Conservation (phyloP, 176 grass and related monocot genomes). For the Pontederia paniculata region DNA sequence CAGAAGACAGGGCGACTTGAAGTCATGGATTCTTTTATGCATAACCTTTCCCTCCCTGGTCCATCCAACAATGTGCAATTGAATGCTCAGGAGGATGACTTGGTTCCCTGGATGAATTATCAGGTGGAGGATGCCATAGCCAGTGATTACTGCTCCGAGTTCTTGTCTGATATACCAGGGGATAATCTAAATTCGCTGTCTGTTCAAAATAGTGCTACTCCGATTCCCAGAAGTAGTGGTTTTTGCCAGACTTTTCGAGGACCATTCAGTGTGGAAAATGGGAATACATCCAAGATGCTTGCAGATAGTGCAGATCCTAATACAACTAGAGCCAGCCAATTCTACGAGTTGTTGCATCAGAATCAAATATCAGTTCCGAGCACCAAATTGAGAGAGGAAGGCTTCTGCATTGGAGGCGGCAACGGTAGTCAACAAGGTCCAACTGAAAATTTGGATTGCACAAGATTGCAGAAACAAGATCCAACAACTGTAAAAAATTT, state of each 20-base stretch:
- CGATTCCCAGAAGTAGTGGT: neutral
- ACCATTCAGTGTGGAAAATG: neutral
- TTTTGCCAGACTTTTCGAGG: neutral
- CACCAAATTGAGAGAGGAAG: neutral
- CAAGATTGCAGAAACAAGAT: neutral
- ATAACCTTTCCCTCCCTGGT: neutral
- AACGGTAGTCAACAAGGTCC: neutral
- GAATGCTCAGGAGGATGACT: neutral
- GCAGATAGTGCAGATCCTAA: neutral
- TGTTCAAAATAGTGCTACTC: neutral
- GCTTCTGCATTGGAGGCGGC: neutral
- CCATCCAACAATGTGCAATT: neutral
- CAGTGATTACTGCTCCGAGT: conserved; percentile 13
- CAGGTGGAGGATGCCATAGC: conserved; percentile 11
- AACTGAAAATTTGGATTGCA: neutral
- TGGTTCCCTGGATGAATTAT: conserved; percentile 25
- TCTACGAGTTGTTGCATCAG: neutral
- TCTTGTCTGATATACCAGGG: conserved; percentile 18
- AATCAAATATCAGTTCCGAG: neutral
- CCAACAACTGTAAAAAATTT: neutral
- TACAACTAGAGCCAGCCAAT: neutral
- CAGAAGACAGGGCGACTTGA: conserved; percentile 6
- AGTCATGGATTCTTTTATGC: neutral
- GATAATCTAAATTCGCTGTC: neutral
- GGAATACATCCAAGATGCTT: neutral